Conservation (phyloP, 2,329 filamentous ascomycete species). For the Cladophialophora carrionii region DNA sequence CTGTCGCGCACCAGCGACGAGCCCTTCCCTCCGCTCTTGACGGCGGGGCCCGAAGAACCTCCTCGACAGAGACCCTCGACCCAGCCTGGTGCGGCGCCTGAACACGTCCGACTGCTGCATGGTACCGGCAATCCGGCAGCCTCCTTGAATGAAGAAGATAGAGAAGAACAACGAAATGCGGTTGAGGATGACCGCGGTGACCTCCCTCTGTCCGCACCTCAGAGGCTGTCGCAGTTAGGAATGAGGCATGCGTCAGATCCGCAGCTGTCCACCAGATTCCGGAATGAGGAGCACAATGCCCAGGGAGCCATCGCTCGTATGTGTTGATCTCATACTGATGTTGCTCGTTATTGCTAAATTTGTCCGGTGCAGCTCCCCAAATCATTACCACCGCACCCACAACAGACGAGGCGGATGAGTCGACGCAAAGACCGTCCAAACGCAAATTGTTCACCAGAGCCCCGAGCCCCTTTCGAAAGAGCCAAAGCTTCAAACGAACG, state of each 20-base stretch:
- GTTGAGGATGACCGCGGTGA: conserved; percentile 33
- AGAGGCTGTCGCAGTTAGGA: conserved; percentile 70
- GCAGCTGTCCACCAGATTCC: conserved; percentile 77
- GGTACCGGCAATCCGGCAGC: conserved; percentile 13
- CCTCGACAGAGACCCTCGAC: not conserved
- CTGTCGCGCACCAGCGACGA: conserved; percentile 33
- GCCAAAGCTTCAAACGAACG: conserved; percentile 24
- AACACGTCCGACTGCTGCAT: conserved; percentile 12
- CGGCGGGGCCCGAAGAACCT: conserved; percentile 27
- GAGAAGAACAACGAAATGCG: conserved; percentile 10
- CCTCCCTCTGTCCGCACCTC: conserved; percentile 45
- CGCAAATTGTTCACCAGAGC: conserved; percentile 30
- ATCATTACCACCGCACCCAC: conserved; percentile 95
- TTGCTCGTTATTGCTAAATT: conserved; percentile 1
- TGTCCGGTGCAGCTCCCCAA: conserved; percentile 56
- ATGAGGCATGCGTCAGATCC: conserved; percentile 93
- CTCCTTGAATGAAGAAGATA: conserved; percentile 5
- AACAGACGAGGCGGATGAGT: conserved; percentile 59
- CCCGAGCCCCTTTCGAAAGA: conserved; percentile 34
- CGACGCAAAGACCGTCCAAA: conserved; percentile 41
- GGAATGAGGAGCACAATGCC: conserved; percentile 55
- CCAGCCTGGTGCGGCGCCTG: conserved; percentile 5
- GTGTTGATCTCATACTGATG: conserved; percentile 2
- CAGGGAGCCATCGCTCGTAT: conserved; percentile 51
- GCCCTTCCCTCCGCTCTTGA: conserved; percentile 27